phyloP scores from a whole-genome alignment of 331 rosid species.

The Malus hybrid region DNA sequence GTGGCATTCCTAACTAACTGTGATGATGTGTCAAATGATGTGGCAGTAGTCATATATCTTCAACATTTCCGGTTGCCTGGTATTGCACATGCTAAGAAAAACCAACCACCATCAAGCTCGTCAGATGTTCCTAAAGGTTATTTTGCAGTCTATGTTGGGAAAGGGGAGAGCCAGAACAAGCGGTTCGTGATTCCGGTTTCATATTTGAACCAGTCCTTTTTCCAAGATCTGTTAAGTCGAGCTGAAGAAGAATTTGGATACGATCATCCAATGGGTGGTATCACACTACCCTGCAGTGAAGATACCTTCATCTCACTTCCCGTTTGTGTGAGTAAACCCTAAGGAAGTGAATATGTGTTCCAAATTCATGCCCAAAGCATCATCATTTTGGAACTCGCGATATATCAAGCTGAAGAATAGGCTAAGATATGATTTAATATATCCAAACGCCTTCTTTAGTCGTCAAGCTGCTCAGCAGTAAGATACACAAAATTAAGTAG shows the following conservation, averaged over 20 bases:
- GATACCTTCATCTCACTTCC: neutral
- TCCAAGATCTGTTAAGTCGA: constrained; percentile 6
- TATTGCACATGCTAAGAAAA: neutral
- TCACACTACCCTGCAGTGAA: constrained; percentile 29
- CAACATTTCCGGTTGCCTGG: neutral
- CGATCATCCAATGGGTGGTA: constrained; percentile 26
- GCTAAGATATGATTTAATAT: too few species aligned
- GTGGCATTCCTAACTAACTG: too few species aligned
- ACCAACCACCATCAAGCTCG: neutral
- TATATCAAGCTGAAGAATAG: too few species aligned
- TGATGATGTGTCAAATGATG: too few species aligned
- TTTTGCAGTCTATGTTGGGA: constrained; percentile 18
- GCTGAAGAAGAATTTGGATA: constrained; percentile 23
- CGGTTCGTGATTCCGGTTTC: constrained; percentile 1
- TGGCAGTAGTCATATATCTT: too few species aligned
- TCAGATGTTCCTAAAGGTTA: constrained; percentile 15
- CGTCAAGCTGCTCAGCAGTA: too few species aligned
- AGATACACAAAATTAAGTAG: too few species aligned
- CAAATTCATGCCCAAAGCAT: too few species aligned
- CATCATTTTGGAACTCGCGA: too few species aligned
- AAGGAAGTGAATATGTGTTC: too few species aligned
- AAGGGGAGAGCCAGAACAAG: constrained; percentile 8
- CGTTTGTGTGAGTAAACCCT: neutral
- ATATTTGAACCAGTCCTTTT: constrained; percentile 8
- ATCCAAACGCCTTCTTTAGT: too few species aligned